Percentiles rank a stretch among this genome's conserved stretches.
phyloP scores from a whole-genome alignment of 2,329 filamentous ascomycete genomes.

The Mycogone perniciosa region DNA sequence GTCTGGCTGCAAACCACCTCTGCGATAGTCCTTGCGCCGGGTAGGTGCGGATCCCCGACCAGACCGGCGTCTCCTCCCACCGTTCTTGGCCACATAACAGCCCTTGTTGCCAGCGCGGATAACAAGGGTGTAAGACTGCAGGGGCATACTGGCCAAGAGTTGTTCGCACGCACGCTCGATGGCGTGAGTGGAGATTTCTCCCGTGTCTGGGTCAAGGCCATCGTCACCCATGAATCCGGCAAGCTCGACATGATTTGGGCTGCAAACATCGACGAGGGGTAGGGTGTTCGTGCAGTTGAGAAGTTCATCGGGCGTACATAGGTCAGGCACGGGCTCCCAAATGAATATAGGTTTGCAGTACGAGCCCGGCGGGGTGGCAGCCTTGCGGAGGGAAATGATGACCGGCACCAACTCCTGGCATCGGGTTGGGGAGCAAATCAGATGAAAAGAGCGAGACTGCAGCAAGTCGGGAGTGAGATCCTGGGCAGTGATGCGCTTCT shows the following conservation, averaged over 20 bases:
- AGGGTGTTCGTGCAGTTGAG: conserved; percentile 59
- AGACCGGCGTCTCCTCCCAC: conserved; percentile 41
- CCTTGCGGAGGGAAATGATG: conserved; percentile 56
- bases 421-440: conserved; percentile 74
- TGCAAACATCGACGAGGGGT: conserved; percentile 56
- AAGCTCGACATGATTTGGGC: conserved; percentile 86
- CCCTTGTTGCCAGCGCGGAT: conserved; percentile 67
- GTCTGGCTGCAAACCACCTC: conserved; percentile 51
- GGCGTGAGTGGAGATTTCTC: conserved; percentile 43
- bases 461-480: conserved; percentile 64
- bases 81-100: conserved; percentile 58
- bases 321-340: conserved; percentile 92
- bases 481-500: conserved; percentile 68
- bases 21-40: conserved; percentile 35
- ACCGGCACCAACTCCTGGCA: conserved; percentile 69
- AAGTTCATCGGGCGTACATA: conserved; percentile 66
- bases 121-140: conserved; percentile 59
- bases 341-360: conserved; percentile 65
- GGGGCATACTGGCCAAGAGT: conserved; percentile 57
- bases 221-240: conserved; percentile 70
- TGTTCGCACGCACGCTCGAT: conserved; percentile 57
- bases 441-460: conserved; percentile 71
- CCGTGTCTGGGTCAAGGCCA: conserved; percentile 48
- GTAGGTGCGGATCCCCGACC: conserved; percentile 22
- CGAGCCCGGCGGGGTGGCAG: conserved; percentile 25